Evolutionary conservation across 768 basidiomycete species (phyloP), one percentile per base, ranked within the genome.

Genomic region (Tricholoma furcatifolium): DNA sequence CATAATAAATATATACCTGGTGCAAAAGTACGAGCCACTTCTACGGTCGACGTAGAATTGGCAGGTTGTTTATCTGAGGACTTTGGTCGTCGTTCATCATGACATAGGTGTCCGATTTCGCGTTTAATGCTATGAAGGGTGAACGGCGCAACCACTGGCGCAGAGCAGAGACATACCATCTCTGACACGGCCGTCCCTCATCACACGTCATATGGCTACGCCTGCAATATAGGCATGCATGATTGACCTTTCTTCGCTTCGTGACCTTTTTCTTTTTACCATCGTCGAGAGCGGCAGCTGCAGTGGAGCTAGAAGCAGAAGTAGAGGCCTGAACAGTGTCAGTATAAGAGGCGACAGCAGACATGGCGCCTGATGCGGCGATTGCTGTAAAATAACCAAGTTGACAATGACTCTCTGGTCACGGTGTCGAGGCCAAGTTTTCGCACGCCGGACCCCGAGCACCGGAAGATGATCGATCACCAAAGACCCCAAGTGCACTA

Each of bases 181-280:
- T 84, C 62, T 93, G 89, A 68, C 95, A 97, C 14, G 94, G 94
- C 34, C 88, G 74, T 15, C 89, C 88, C 62, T 91, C 91, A 65
- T 92, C 91, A 73, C 91, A 92, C 7, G 88, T 91, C 90, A 93
- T 91, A 81, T 91, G 90, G 76, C 91, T 93, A 55, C 91, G 76
- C 65, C 93, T 79, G 71, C 93, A 97, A 69, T 95, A 97, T 39
- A 97, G 74, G 66, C 93, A 97, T 5, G 94, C 93, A 72, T 94
- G 92, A 67, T 92, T 92, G 53, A 92, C 91, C 67, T 94, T 94
- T 51, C 91, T 74, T 57, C 91, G 74, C 70, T 89, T 91, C 10
- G 82, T 62, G 15, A 72, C 69, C 61, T 81, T 80, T 69, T 79
- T 76, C 42, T 54, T 54, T 27, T 49, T 48, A 24, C 15, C 45